Evolutionary conservation across 2,329 filamentous ascomycete species (phyloP).

Genomic region (Acrocalymma vagum): DNA sequence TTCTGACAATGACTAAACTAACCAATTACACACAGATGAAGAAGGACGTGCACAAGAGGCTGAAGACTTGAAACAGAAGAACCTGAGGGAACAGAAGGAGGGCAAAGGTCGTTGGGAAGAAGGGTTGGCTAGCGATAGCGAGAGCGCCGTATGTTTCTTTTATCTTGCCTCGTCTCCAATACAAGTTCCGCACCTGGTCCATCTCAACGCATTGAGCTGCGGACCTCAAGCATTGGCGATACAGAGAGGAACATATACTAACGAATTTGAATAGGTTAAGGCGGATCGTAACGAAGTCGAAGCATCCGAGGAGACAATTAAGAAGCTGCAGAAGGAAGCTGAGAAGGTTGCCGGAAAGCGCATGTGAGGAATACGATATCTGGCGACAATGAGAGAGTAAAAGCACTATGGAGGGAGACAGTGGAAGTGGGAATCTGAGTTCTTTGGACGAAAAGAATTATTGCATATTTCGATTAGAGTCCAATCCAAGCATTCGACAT

Average conservation of each 20-base stretch:
- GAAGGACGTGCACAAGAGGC: constrained; percentile 49
- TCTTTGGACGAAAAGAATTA: no score
- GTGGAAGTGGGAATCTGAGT: no score
- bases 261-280: constrained; percentile 40
- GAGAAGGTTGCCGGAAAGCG: constrained; percentile 45
- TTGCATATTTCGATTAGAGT: no score
- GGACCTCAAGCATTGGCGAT: neutral
- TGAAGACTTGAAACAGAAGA: constrained; percentile 53
- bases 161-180: neutral
- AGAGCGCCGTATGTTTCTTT: constrained; percentile 46
- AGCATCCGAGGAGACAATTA: constrained; percentile 51
- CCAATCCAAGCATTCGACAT: no score
- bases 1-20: constrained; percentile 10
- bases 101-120: constrained; percentile 55
- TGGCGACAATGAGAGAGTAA: no score
- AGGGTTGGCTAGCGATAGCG: constrained; percentile 52
- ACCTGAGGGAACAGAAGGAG: constrained; percentile 53
- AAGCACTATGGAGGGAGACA: no score
- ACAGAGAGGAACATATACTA: constrained; percentile 6
- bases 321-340: constrained; percentile 57
- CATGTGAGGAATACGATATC: no score
- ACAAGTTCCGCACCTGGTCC: neutral
- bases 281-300: constrained; percentile 54
- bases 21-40: constrained; percentile 26
- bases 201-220: no score